Evolutionary conservation across 176 grass and related monocot species (phyloP).

Genomic region (Triticum turgidum): DNA sequence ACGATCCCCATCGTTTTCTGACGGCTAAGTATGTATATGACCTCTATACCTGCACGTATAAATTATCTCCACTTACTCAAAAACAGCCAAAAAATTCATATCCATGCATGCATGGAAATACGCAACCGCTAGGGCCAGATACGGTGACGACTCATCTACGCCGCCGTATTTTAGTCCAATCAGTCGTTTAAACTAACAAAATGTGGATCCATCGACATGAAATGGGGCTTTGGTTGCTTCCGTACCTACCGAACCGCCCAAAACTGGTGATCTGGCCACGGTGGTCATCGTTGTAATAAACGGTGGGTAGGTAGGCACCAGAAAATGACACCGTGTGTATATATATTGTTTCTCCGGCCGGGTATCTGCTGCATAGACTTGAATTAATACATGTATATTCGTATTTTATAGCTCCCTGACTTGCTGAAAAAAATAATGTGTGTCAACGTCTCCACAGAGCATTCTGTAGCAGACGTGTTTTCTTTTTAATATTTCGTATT

Average conservation of each 20-base stretch:
- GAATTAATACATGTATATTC: neutral
- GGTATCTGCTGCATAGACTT: neutral
- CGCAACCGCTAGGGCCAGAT: neutral
- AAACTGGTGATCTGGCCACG: slow-evolving; percentile 22
- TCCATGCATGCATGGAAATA: neutral
- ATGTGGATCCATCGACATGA: neutral
- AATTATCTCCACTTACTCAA: too few species aligned
- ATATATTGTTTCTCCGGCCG: neutral
- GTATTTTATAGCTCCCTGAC: neutral
- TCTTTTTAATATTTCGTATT: neutral
- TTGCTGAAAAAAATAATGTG: neutral
- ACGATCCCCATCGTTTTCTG: neutral
- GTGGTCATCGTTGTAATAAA: neutral
- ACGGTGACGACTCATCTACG: neutral
- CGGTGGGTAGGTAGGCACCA: slow-evolving; percentile 24
- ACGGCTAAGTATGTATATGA: slow-evolving; percentile 1
- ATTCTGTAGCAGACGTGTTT: neutral
- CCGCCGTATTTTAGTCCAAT: neutral
- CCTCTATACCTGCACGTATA: too few species aligned
- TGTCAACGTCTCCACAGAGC: neutral
- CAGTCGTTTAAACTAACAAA: neutral
- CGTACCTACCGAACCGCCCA: neutral
- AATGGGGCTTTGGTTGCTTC: neutral
- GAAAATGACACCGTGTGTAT: slow-evolving; percentile 33
- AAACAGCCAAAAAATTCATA: neutral